Conservation (phyloP, 208 protist genomes). For the Leishmania major region DNA sequence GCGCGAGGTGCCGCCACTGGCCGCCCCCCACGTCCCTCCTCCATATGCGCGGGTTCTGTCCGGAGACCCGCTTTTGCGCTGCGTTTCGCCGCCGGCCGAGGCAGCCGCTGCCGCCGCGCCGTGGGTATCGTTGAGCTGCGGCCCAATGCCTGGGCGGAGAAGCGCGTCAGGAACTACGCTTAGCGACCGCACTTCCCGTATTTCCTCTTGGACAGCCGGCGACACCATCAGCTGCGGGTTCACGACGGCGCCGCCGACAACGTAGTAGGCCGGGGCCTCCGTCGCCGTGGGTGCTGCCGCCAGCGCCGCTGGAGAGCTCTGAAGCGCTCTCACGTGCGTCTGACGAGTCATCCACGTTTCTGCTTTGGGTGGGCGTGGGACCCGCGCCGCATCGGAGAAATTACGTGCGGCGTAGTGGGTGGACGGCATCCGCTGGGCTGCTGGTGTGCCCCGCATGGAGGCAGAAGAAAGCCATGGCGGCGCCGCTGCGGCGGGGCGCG, state of each 20-base stretch:
- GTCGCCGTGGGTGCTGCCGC: background rate
- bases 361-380: conserved; percentile 10
- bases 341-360: background rate
- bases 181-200: conserved; percentile 35
- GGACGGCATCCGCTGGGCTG: conserved; percentile 23
- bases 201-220: conserved; percentile 47
- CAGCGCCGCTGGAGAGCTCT: background rate
- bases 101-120: background rate
- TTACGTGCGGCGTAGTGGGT: conserved; percentile 13
- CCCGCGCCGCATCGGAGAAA: background rate
- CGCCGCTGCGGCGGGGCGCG: conserved; percentile 16
- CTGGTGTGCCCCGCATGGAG: conserved; percentile 30
- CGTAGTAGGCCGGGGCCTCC: conserved; percentile 30
- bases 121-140: conserved; percentile 27
- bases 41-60: background rate
- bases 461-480: conserved; percentile 16
- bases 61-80: conserved; percentile 5
- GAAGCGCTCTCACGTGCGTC: background rate
- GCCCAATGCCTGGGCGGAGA: conserved; percentile 20
- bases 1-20: background rate
- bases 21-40: background rate
- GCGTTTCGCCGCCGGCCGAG: background rate
- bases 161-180: conserved; percentile 26
- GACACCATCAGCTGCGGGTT: conserved; percentile 60
- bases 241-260: conserved; percentile 58